Base-by-base conservation (phyloP, 1,139 yeast genomes). In the Meyerozyma athensensis region DNA sequence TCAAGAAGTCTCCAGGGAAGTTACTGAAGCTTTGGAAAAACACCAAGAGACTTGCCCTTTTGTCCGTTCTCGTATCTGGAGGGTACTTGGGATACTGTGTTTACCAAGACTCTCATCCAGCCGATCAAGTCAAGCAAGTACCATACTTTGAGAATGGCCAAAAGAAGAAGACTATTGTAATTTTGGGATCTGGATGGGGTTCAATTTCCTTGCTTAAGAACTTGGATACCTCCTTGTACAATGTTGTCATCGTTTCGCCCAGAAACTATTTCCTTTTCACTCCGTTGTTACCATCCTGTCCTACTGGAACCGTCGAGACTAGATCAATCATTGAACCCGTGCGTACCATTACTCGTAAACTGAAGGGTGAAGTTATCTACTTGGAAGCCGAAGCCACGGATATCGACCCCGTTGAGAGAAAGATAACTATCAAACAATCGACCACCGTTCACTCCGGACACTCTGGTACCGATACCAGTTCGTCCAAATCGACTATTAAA, bases 161-260 rank as follows among this genome's bases (percentile, higher is more conserved):
- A 42, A 78, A 82, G 58, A 86, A 86, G 73, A 90, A 90, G 69
- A 87, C 90, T 33, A 67, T 90, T 55, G 95, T 90, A 39, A 80
- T 90, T 47, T 74, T 90, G 51, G 97, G 97, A 42, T 79, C 95
- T 33, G 97, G 97, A 41, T 90, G 97, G 97, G 97, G 95, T 41
- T 78, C 95, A 12, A 80, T 85, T 37, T 78, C 92, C 3, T 66
- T 89, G 48, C 72, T 90, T 62, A 89, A 87, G 68, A 78, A 82
- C 58, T 72, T 90, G 60, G 96, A 90, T 60, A 83, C 96, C 36
- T 69, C 90, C 34, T 68, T 82, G 58, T 90, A 89, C 67, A 86
- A 90, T 58, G 96, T 90, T 39, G 81, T 86, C 39, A 81, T 90
- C 39, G 84, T 90, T 36, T 86, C 96, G 26, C 97, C 97, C 44